A percentile compares a stretch with the other conserved stretches of the same genome.
These are phyloP conservation scores for Beauveria rudraprayagi DNA, from an alignment of 2,329 filamentous ascomycete genomes.

Conservation along the genomic window DNA sequence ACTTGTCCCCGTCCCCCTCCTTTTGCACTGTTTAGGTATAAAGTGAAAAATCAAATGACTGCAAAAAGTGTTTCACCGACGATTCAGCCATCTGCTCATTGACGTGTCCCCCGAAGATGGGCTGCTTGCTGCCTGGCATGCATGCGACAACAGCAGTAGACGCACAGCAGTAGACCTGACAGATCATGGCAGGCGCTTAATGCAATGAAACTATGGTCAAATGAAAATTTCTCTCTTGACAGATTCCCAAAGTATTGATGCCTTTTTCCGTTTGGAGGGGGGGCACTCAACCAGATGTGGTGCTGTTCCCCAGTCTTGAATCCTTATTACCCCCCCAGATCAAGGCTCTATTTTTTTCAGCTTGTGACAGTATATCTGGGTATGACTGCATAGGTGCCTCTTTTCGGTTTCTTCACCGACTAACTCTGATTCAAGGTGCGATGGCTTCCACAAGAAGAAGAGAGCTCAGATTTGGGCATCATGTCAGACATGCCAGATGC, in stretches of 20 bases:
- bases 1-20: too few relatives aligned
- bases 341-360: too few relatives aligned
- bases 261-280: neutral
- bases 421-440: too few relatives aligned
- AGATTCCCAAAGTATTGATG: neutral
- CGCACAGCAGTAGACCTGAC: neutral
- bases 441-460: too few relatives aligned
- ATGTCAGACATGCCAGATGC: too few relatives aligned
- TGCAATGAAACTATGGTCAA: neutral
- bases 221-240: neutral
- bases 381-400: too few relatives aligned
- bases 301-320: neutral
- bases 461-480: too few relatives aligned
- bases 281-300: too few relatives aligned
- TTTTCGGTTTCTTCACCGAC: too few relatives aligned
- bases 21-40: neutral
- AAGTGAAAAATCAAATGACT: neutral
- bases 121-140: neutral
- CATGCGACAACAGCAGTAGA: neutral
- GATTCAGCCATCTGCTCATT: neutral
- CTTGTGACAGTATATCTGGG: too few relatives aligned
- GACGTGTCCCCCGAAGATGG: constrained; percentile 1
- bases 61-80: neutral
- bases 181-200: neutral
- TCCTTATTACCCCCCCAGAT: too few relatives aligned